phyloP scores from a whole-genome alignment of 2,329 filamentous ascomycete species.

The Colletotrichum lini region DNA sequence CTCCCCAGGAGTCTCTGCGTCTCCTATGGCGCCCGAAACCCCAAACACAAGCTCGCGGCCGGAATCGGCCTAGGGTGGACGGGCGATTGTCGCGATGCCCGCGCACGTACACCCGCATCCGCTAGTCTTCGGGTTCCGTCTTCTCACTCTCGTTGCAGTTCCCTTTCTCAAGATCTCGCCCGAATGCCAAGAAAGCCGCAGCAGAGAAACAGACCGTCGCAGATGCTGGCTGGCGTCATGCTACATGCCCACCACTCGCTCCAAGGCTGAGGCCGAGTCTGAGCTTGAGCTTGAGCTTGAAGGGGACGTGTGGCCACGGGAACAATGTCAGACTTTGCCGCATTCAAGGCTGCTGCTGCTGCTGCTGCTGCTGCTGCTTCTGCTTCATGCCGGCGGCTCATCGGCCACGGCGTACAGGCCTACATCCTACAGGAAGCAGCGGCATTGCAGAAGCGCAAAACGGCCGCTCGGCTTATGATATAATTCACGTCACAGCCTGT shows the following conservation, averaged over 20 bases:
- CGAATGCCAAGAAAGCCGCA: constrained; percentile 27
- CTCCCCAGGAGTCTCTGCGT: not conserved
- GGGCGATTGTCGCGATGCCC: constrained; percentile 22
- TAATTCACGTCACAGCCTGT: constrained; percentile 24
- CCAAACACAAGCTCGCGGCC: constrained; percentile 6
- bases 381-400: constrained; percentile 12
- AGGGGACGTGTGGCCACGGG: not conserved
- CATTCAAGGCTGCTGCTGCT: too few relatives aligned
- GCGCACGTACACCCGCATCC: constrained; percentile 6
- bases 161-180: not conserved
- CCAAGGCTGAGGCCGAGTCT: constrained; percentile 1
- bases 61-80: constrained; percentile 6
- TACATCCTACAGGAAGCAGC: not conserved
- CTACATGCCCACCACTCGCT: constrained; percentile 5
- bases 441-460: constrained; percentile 3
- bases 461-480: constrained; percentile 14
- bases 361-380: not conserved
- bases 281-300: constrained; percentile 16
- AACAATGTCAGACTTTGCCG: not conserved
- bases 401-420: constrained; percentile 4
- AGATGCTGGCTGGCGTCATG: constrained; percentile 28
- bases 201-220: constrained; percentile 20
- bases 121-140: constrained; percentile 1
- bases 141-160: not conserved
- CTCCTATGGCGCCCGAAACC: constrained; percentile 1